phyloP scores from a whole-genome alignment of 208 protist genomes.

The Trypanosomatidae sp. region DNA sequence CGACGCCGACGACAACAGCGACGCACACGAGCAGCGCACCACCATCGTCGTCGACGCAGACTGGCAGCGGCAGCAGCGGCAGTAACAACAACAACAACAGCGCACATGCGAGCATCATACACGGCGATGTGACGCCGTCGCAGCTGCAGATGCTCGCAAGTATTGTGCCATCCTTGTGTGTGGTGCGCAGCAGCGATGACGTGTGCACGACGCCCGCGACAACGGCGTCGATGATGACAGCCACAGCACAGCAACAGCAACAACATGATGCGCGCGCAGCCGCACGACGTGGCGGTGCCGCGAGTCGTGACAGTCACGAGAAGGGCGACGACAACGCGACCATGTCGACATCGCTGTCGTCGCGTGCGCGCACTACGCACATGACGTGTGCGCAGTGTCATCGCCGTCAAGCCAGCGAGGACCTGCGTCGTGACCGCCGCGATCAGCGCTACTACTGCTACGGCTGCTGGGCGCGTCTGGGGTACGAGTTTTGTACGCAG shows the following conservation, averaged over 20 bases:
- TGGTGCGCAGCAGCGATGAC: constrained; percentile 18
- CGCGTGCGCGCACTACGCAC: background rate
- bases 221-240: constrained; percentile 1
- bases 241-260: constrained; percentile 1
- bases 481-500: constrained; percentile 43
- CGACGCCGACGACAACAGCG: too few relatives aligned
- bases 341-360: background rate
- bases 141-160: constrained; percentile 33
- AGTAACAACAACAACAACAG: background rate
- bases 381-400: constrained; percentile 38
- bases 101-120: background rate
- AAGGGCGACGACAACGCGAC: background rate
- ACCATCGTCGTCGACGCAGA: too few relatives aligned
- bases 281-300: background rate
- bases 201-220: background rate
- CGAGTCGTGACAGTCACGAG: background rate
- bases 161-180: constrained; percentile 54
- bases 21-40: too few relatives aligned
- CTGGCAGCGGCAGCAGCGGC: constrained; percentile 5
- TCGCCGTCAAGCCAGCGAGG: constrained; percentile 29
- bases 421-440: constrained; percentile 39
- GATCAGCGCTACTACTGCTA: constrained; percentile 61
- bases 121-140: background rate
- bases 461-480: constrained; percentile 50
- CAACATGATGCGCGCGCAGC: background rate